phyloP scores from a whole-genome alignment of 2,329 filamentous ascomycete species.

The Ophiostoma quercus region DNA sequence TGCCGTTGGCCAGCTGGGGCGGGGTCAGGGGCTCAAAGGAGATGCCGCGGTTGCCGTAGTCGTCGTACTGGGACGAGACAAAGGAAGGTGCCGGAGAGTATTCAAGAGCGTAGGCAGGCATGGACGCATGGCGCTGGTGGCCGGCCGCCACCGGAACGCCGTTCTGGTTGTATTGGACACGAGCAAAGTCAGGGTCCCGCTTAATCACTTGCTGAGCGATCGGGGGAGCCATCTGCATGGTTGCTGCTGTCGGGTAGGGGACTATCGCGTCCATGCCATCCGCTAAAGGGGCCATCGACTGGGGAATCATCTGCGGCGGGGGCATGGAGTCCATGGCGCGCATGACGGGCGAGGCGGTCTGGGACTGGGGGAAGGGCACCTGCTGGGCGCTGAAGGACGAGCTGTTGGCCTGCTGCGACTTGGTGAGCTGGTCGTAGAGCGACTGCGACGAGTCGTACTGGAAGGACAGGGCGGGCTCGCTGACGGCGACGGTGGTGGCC shows the following conservation, averaged over 20 bases:
- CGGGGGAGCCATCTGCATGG: slow-evolving; percentile 63
- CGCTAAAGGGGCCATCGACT: slow-evolving; percentile 50
- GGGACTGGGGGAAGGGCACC: slow-evolving; percentile 63
- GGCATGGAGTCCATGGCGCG: slow-evolving; percentile 90
- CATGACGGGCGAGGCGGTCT: slow-evolving; percentile 83
- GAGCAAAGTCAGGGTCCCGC: slow-evolving; percentile 77
- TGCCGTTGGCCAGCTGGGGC: slow-evolving; percentile 78
- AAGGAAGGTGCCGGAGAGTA: slow-evolving; percentile 98
- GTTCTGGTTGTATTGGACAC: slow-evolving; percentile 86
- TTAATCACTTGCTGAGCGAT: slow-evolving; percentile 74
- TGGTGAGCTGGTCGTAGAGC: slow-evolving; percentile 97
- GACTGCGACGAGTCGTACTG: slow-evolving; percentile 99
- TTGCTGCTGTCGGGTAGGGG: slow-evolving; percentile 49
- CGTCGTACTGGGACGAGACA: slow-evolving; percentile 96
- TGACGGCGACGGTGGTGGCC: slow-evolving; percentile 92
- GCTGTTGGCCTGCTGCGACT: slow-evolving; percentile 96
- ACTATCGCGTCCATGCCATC: slow-evolving; percentile 69
- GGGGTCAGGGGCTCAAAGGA: slow-evolving; percentile 97
- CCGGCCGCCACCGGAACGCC: slow-evolving; percentile 76
- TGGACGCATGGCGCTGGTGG: slow-evolving; percentile 93
- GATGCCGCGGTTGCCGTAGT: slow-evolving; percentile 92
- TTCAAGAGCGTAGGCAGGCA: slow-evolving; percentile 90
- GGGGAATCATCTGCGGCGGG: slow-evolving; percentile 56
- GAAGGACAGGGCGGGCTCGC: slow-evolving; percentile 94
- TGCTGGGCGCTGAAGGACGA: slow-evolving; percentile 88